phyloP scores from a whole-genome alignment of 1,284 basidiomycete genomes.

The Cronartium quercuum region DNA sequence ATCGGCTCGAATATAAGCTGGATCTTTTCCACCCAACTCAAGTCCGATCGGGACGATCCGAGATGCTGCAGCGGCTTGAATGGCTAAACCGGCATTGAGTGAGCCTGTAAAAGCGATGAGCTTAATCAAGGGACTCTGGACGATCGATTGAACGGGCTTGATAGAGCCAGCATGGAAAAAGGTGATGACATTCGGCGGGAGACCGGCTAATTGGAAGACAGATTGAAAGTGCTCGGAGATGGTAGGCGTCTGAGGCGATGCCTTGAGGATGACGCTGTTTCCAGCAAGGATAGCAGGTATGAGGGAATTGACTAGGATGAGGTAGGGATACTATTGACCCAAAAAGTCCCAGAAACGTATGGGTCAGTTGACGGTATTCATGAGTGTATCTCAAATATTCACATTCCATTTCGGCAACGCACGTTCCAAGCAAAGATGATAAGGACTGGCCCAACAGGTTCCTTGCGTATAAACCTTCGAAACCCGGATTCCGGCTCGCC shows the following conservation, averaged over 20 bases:
- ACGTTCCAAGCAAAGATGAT: constrained; percentile 87
- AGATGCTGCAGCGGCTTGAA: constrained; percentile 70
- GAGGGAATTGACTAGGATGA: constrained; percentile 80
- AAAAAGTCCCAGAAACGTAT: constrained; percentile 1
- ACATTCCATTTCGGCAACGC: constrained; percentile 45
- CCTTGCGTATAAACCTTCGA: constrained; percentile 69
- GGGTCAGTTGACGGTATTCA: neutral
- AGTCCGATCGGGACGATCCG: constrained; percentile 48
- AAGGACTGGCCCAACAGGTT: constrained; percentile 79
- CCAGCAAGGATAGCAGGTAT: constrained; percentile 81
- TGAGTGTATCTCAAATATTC: constrained; percentile 40
- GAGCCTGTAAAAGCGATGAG: constrained; percentile 90
- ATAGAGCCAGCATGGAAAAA: constrained; percentile 64
- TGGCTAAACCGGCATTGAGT: constrained; percentile 56
- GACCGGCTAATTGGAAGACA: constrained; percentile 65
- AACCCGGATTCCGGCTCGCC: constrained; percentile 55
- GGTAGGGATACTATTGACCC: constrained; percentile 62
- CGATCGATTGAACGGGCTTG: constrained; percentile 57
- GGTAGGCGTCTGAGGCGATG: constrained; percentile 87
- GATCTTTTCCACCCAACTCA: constrained; percentile 91
- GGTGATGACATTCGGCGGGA: constrained; percentile 69
- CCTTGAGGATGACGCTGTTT: constrained; percentile 83
- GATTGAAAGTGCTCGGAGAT: constrained; percentile 71
- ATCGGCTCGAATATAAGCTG: constrained; percentile 82
- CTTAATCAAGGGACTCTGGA: constrained; percentile 63